Evolutionary conservation across 345 rosid species (phyloP), one percentile per base, ranked within the genome.

Genomic region (Carallia pectinifolia): DNA sequence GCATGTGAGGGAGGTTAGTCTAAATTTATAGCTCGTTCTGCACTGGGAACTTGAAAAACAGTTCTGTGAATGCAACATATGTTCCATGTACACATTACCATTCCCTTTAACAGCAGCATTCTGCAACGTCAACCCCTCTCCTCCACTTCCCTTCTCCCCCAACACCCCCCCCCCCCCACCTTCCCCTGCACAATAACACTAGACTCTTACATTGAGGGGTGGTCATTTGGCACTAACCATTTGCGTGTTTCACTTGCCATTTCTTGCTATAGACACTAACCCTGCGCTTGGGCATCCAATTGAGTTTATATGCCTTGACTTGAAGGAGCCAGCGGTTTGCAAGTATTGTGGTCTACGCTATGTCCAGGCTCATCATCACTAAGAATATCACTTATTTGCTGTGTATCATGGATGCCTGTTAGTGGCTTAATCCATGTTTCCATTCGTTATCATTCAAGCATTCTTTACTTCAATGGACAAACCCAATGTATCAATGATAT

Each of bases 1-100:
- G 99, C 93, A 64, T 92, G 99, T 73, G 99, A 92, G 82, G 99
- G 99, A 86, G 97, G 99, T 95, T 65, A 71, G 87, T 70, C 65
- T 64, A 62, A 65, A 50, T 36, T 50, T 15, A 53, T 50, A 59
- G 7, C 15, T 68, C 56, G 48, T 19, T 37, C 62, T 56, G 48
- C 15, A 44, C 15, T 12, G 48, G 16, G 48, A 44, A 33, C 34
- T 33, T 33, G 34, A 33, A 33, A 33, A 33, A 33, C 34, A 33
- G 34, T 33, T 33, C 34, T 54, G 44, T 38, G 1, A 31, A n/a
- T 39, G 15, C 37, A 31, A 19, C 17, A 19, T 53, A 23, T 63
- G 37, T 19, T 60, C 3, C 27, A 12, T 37, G 5, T 23, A 19
- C 23, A 27, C 4, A n/a, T 1, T 12, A 12, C 38, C 19, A 60